These are phyloP conservation scores for Fraxinus quadrangulata DNA, from an alignment of 257 asterid species.

Conservation along the genomic window DNA sequence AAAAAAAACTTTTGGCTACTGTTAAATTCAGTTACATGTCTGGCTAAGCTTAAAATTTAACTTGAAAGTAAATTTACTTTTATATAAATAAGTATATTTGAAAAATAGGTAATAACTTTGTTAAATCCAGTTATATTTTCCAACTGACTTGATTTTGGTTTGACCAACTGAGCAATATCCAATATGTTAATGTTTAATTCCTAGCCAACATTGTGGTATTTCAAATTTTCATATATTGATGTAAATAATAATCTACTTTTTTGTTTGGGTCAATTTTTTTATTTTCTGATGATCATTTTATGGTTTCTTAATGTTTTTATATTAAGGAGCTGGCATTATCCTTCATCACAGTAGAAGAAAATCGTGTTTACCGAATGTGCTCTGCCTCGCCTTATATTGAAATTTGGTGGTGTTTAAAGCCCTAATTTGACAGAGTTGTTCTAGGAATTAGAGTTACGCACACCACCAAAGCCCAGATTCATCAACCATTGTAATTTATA, in stretches of 20 bases:
- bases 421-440: conserved; percentile 20
- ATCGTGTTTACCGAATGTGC: conserved; percentile 6
- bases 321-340: conserved; percentile 26
- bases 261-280: no score
- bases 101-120: no score
- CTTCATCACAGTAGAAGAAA: neutral
- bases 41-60: no score
- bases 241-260: no score
- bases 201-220: neutral
- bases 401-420: conserved; percentile 47
- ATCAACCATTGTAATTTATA: neutral
- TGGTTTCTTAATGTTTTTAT: neutral
- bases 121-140: no score
- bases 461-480: neutral
- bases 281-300: neutral
- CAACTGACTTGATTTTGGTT: no score
- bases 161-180: no score
- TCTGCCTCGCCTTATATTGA: conserved; percentile 39
- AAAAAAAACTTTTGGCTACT: no score
- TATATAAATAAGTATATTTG: no score
- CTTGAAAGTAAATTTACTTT: no score
- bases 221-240: neutral
- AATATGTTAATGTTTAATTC: neutral
- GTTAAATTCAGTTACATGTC: no score
- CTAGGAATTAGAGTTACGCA: conserved; percentile 46